Evolutionary conservation across 2,329 filamentous ascomycete genomes (phyloP), one percentile per base, ranked within the genome.

Genomic region (Phaeomoniella chlamydospora): DNA sequence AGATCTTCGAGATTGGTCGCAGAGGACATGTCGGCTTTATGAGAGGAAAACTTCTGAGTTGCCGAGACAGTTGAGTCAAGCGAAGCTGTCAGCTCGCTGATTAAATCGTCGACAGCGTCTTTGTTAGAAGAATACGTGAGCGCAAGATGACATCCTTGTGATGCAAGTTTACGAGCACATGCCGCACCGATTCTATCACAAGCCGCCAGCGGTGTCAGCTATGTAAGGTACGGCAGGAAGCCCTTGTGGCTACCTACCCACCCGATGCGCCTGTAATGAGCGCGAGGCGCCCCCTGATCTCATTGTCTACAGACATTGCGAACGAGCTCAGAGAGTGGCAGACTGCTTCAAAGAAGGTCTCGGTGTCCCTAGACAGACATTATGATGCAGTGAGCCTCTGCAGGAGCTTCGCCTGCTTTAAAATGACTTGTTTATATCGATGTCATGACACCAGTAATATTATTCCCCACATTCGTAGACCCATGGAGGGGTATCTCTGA

Each of bases 251-350:
- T n/a, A 59, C 37, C n/a, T 58, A 73, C 72, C 72, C 72, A 46
- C 70, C 70, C 36, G 70, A 75, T 33, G 72, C 72, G 31, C 72
- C 73, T 2, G 72, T 77, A 33, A 77, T 64, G 5, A 77, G 59
- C 31, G 70, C 72, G 31, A 76, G 53, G 35, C 67, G 60, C 39
- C 69, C 70, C 29, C 56, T 56, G 39, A 76, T 41, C 15, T 51
- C 52, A 5, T 49, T 29, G n/a, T 34, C 40, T 10, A 50, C 50
- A 2, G 54, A 42, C 15, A 58, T 57, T 17, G n/a, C 6, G 22
- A n/a, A 6, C 22, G 9, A n/a, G 22, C n/a, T n/a, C n/a, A 6
- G 6, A 26, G n/a, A 26, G n/a, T n/a, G 22, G 22, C n/a, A 26
- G 22, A 26, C 22, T n/a, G n/a, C n/a, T n/a, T n/a, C n/a, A n/a